Conservation (phyloP, 148 eudicot species). For the Camellia sinensis region DNA sequence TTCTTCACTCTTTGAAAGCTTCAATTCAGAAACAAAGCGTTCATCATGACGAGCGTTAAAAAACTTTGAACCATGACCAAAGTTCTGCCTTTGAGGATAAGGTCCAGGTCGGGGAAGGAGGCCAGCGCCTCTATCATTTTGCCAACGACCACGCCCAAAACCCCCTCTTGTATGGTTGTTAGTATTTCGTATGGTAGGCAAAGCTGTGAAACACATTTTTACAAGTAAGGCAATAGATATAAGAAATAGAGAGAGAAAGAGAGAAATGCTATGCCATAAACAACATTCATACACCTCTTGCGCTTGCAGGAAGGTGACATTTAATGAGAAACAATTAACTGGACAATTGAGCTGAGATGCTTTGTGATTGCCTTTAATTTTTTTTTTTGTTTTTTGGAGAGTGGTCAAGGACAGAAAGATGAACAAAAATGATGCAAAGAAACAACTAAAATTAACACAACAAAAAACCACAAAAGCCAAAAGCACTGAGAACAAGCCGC, state of each 20-base stretch:
- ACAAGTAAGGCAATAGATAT: background rate
- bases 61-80: slow-evolving; percentile 47
- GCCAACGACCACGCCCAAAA: slow-evolving; percentile 88
- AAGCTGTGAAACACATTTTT: slow-evolving; percentile 43
- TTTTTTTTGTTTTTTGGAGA: background rate
- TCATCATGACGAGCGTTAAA: slow-evolving; percentile 69
- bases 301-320: background rate
- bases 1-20: slow-evolving; percentile 91
- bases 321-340: background rate
- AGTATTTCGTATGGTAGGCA: slow-evolving; percentile 62
- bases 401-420: background rate
- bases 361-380: background rate
- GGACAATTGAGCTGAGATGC: background rate
- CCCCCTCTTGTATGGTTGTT: slow-evolving; percentile 68
- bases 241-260: background rate
- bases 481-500: background rate
- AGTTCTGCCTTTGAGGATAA: slow-evolving; percentile 64
- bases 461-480: background rate
- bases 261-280: background rate
- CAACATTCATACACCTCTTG: background rate
- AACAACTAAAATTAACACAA: background rate
- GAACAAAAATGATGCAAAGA: background rate
- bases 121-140: slow-evolving; percentile 94
- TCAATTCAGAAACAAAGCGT: slow-evolving; percentile 91
- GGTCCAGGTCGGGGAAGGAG: slow-evolving; percentile 91